These are phyloP conservation scores for Arthroderma sp. DNA, from an alignment of 2,329 filamentous ascomycete species.

Conservation along the genomic window DNA sequence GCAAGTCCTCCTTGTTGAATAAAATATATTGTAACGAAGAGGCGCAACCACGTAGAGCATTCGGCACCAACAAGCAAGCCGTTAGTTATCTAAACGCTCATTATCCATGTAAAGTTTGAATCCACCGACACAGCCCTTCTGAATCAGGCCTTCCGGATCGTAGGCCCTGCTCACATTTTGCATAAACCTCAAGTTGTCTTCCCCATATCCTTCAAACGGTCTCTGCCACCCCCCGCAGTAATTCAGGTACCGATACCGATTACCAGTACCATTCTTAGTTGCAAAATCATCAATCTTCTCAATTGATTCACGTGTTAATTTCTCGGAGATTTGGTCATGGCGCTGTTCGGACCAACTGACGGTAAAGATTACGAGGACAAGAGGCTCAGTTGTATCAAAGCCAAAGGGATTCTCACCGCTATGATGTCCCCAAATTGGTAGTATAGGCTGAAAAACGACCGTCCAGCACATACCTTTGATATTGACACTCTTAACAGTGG, in stretches of 20 bases:
- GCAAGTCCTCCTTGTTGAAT: too few species aligned
- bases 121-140: background rate
- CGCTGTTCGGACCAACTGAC: slow-evolving; percentile 26
- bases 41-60: too few species aligned
- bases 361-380: slow-evolving; percentile 26
- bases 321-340: slow-evolving; percentile 17
- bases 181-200: slow-evolving; percentile 19
- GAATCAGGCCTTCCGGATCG: slow-evolving; percentile 10
- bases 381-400: slow-evolving; percentile 18
- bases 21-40: too few species aligned
- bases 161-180: slow-evolving; percentile 8
- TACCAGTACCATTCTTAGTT: slow-evolving; percentile 14
- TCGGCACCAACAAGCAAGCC: too few species aligned
- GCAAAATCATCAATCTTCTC: slow-evolving; percentile 25
- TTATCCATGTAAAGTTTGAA: slow-evolving; percentile 1
- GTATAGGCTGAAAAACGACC: slow-evolving; percentile 23
- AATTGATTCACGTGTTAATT: slow-evolving; percentile 18
- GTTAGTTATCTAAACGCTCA: too few species aligned
- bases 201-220: slow-evolving; percentile 22
- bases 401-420: slow-evolving; percentile 21
- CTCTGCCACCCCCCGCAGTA: slow-evolving; percentile 23
- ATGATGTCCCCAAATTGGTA: slow-evolving; percentile 18
- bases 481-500: slow-evolving; percentile 15
- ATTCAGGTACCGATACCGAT: slow-evolving; percentile 21
- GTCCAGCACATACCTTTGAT: slow-evolving; percentile 25